Evolutionary conservation across 129 eudicot genomes (phyloP).

Genomic region (Apium graveolens): DNA sequence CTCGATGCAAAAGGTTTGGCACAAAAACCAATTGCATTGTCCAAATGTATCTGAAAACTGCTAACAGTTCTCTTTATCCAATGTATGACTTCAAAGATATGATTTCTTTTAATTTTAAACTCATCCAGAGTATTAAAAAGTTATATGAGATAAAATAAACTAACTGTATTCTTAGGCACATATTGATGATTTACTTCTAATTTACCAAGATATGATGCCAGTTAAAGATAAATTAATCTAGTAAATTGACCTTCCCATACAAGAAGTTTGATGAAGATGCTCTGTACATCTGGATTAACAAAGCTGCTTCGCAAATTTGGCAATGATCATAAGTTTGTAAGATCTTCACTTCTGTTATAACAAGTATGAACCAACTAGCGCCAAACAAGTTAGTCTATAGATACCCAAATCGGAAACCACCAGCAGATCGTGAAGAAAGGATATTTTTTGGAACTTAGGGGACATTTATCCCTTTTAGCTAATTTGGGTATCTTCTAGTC

Average conservation of each 20-base stretch:
- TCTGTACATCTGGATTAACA: neutral
- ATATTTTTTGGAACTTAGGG: neutral
- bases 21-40: neutral
- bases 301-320: neutral
- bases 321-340: neutral
- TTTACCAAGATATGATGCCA: neutral
- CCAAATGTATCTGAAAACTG: neutral
- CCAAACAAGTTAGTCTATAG: neutral
- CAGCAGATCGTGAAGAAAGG: neutral
- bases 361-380: neutral
- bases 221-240: neutral
- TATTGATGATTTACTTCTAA: neutral
- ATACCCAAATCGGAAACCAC: neutral
- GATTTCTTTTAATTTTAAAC: neutral
- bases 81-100: neutral
- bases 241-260: neutral
- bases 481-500: neutral
- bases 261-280: neutral
- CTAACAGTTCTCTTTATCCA: neutral
- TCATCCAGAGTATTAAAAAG: neutral
- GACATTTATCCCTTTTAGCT: neutral
- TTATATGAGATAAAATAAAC: neutral
- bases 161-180: neutral
- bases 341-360: neutral
- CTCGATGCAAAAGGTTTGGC: neutral